A percentile compares a stretch with the other conserved stretches of the same genome.
These are phyloP conservation scores for Fusarium hainanense DNA, from an alignment of 2,329 filamentous ascomycete genomes.

Conservation along the genomic window DNA sequence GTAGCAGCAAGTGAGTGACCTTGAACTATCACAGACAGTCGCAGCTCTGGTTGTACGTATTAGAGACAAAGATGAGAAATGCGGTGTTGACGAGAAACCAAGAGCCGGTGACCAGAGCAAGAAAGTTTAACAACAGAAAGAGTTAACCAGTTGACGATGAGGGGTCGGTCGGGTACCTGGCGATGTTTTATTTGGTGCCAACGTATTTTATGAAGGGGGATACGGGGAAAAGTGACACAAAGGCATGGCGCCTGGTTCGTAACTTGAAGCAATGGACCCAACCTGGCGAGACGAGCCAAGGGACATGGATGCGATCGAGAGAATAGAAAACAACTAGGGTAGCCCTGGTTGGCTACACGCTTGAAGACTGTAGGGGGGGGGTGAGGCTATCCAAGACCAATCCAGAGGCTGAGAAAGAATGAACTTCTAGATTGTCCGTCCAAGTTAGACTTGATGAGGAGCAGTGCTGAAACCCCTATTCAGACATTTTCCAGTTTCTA, in stretches of 20 bases:
- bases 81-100: conserved; percentile 16
- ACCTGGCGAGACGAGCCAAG: conserved; percentile 46
- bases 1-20: conserved; percentile 27
- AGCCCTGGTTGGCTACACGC: conserved; percentile 33
- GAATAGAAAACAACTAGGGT: conserved; percentile 31
- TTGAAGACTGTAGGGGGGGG: conserved; percentile 15
- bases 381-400: conserved; percentile 34
- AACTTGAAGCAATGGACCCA: conserved; percentile 48
- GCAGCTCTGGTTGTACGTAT: conserved; percentile 15
- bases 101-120: conserved; percentile 13
- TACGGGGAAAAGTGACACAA: conserved; percentile 48
- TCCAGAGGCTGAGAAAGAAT: conserved; percentile 21
- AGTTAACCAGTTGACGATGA: conserved; percentile 39
- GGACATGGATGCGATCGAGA: conserved; percentile 42
- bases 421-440: conserved; percentile 9
- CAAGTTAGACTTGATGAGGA: conserved; percentile 15
- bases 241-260: conserved; percentile 46
- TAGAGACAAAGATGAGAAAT: conserved; percentile 9
- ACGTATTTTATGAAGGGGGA: conserved; percentile 49
- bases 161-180: conserved; percentile 45
- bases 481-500: background rate
- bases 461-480: conserved; percentile 18
- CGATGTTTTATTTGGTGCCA: conserved; percentile 48
- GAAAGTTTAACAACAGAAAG: conserved; percentile 23
- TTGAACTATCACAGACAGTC: conserved; percentile 16